A percentile compares a stretch with the other conserved stretches of the same genome.
phyloP scores from a whole-genome alignment of 345 rosid species.

The Sisymbrium altissimum region DNA sequence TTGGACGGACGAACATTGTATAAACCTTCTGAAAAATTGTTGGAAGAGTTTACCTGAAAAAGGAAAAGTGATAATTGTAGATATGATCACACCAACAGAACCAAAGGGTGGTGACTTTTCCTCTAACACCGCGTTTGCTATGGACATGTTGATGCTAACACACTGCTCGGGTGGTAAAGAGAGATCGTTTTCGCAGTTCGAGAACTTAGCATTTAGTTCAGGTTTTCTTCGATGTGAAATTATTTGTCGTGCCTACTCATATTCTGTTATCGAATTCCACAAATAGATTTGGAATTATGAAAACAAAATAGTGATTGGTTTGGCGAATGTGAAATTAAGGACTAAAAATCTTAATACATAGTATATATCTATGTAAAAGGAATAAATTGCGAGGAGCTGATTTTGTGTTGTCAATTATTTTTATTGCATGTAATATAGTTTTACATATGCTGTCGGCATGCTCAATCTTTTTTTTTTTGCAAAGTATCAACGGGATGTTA shows the following conservation, averaged over 20 bases:
- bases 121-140: slow-evolving; percentile 26
- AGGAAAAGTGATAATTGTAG: slow-evolving; percentile 45
- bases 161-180: slow-evolving; percentile 42
- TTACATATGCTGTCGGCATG: not conserved
- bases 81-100: slow-evolving; percentile 29
- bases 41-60: slow-evolving; percentile 33
- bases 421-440: not conserved
- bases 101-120: slow-evolving; percentile 27
- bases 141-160: slow-evolving; percentile 44
- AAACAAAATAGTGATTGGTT: not conserved
- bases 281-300: not conserved
- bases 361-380: not conserved
- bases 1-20: slow-evolving; percentile 44
- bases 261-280: slow-evolving; percentile 18
- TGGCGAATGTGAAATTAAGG: not conserved
- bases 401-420: not conserved
- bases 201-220: slow-evolving; percentile 35
- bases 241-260: not conserved
- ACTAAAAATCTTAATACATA: too few species aligned
- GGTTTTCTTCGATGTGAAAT: slow-evolving; percentile 37
- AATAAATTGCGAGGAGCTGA: not conserved
- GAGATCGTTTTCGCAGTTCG: slow-evolving; percentile 38
- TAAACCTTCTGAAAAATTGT: slow-evolving; percentile 43
- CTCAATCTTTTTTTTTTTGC: not conserved
- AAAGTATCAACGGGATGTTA: not conserved